Conservation (phyloP, 345 rosid species). For the Cardamine chenopodiifolia region DNA sequence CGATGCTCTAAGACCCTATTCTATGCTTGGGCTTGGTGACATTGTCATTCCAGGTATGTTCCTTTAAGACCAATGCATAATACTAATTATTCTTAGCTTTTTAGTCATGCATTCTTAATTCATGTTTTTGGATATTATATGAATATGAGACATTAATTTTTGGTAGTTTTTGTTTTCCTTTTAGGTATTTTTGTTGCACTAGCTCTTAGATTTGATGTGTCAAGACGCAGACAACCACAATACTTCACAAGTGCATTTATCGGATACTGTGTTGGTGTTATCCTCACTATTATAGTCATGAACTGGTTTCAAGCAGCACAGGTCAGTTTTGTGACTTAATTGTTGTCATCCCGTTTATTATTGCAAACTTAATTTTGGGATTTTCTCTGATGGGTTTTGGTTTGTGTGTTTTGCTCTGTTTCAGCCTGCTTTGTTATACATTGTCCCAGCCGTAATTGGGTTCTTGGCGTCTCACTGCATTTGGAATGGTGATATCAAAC, state of each 20-base stretch:
- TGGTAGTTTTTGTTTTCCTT: background rate
- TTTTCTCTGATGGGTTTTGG: slow-evolving; percentile 12
- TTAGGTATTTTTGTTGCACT: slow-evolving; percentile 97
- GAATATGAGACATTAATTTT: background rate
- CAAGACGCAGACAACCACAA: slow-evolving; percentile 81
- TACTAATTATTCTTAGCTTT: background rate
- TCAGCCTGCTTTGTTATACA: slow-evolving; percentile 98
- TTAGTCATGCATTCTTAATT: background rate
- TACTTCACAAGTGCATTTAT: slow-evolving; percentile 95
- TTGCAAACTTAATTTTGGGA: background rate
- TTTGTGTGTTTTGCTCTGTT: slow-evolving; percentile 7
- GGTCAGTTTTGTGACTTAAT: slow-evolving; percentile 45
- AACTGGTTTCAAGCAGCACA: slow-evolving; percentile 99
- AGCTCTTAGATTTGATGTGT: slow-evolving; percentile 90
- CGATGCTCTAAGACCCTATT: slow-evolving; percentile 74
- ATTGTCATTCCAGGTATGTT: slow-evolving; percentile 95
- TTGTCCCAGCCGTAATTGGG: slow-evolving; percentile 92
- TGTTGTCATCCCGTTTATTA: background rate
- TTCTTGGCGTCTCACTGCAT: slow-evolving; percentile 87
- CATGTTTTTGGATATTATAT: slow-evolving; percentile 9
- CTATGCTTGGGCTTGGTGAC: slow-evolving; percentile 99
- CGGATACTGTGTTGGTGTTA: slow-evolving; percentile 74
- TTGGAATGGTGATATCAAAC: slow-evolving; percentile 94
- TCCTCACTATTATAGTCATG: slow-evolving; percentile 92
- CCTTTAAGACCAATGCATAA: background rate